A percentile compares a stretch with the other conserved stretches of the same genome.
phyloP scores from a whole-genome alignment of 2,329 filamentous ascomycete species.

The Escovopsis weberi region DNA sequence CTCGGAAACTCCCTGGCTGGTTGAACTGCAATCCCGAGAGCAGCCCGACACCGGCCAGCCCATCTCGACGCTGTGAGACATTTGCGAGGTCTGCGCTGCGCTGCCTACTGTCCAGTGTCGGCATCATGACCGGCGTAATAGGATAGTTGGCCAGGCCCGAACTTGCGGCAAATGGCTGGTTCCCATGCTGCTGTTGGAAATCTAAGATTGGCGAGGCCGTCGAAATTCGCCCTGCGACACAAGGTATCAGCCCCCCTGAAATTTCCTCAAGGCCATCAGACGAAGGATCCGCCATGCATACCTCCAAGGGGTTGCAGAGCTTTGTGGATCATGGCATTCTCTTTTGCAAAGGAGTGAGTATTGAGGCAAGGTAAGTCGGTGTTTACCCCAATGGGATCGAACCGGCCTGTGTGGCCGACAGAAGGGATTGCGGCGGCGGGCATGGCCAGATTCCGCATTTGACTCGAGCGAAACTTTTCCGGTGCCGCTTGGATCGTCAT shows the following conservation, averaged over 20 bases:
- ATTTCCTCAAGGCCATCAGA: not conserved
- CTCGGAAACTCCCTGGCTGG: constrained; percentile 9
- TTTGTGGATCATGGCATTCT: constrained; percentile 9
- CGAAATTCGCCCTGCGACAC: not conserved
- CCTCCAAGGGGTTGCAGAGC: constrained; percentile 7
- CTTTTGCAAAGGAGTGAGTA: constrained; percentile 4
- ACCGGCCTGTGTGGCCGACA: constrained; percentile 7
- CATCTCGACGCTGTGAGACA: constrained; percentile 10
- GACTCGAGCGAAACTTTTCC: constrained; percentile 1
- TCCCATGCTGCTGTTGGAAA: constrained; percentile 5
- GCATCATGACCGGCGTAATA: constrained; percentile 4
- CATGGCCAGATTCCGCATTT: constrained; percentile 1
- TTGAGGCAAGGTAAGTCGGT: constrained; percentile 6
- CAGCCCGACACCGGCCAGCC: constrained; percentile 14
- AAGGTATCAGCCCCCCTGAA: not conserved
- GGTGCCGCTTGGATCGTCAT: constrained; percentile 10
- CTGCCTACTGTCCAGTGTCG: constrained; percentile 4
- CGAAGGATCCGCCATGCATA: not conserved
- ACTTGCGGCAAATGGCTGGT: constrained; percentile 2
- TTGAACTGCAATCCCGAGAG: constrained; percentile 18
- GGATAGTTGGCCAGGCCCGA: constrained; percentile 3
- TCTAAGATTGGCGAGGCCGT: not conserved
- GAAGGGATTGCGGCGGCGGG: not conserved
- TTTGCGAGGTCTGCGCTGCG: constrained; percentile 5
- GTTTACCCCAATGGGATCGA: constrained; percentile 10